Evolutionary conservation across 768 basidiomycete species (phyloP).

Genomic region (Naganishia onofrii): DNA sequence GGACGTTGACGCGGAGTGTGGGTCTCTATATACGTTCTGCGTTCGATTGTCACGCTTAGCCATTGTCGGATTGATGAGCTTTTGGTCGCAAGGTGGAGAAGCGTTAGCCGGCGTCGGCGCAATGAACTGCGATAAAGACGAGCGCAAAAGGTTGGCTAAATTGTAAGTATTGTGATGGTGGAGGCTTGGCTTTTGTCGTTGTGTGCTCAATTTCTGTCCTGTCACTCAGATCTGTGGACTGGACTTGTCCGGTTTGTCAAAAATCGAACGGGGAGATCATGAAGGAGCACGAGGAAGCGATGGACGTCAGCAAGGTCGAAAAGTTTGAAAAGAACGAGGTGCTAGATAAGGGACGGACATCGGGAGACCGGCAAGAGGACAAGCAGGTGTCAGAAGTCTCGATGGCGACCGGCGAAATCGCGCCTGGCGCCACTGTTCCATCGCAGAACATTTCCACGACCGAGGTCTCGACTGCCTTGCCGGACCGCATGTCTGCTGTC

Average conservation of each 20-base stretch:
- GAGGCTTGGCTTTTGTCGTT: neutral
- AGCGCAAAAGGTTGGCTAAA: conserved; percentile 46
- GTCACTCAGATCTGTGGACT: conserved; percentile 38
- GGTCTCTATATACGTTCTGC: conserved; percentile 20
- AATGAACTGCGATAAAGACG: conserved; percentile 46
- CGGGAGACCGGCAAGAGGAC: neutral
- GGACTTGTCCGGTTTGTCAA: conserved; percentile 44
- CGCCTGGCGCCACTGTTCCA: too few species aligned
- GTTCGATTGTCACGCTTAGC: conserved; percentile 12
- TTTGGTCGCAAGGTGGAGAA: conserved; percentile 51
- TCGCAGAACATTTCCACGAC: neutral
- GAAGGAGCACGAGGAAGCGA: conserved; percentile 24
- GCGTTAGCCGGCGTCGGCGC: conserved; percentile 47
- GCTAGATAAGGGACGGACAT: neutral
- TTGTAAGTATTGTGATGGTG: conserved; percentile 35
- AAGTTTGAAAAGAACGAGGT: conserved; percentile 20
- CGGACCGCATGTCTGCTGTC: neutral
- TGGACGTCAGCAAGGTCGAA: conserved; percentile 1
- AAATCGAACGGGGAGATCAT: conserved; percentile 34
- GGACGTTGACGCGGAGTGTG: too few species aligned
- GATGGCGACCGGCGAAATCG: too few species aligned
- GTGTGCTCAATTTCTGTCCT: neutral
- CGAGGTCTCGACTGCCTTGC: neutral
- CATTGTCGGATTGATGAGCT: conserved; percentile 51
- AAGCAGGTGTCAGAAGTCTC: neutral